These are phyloP conservation scores for Leptomonas seymouri DNA, from an alignment of 208 protist species.

Conservation along the genomic window DNA sequence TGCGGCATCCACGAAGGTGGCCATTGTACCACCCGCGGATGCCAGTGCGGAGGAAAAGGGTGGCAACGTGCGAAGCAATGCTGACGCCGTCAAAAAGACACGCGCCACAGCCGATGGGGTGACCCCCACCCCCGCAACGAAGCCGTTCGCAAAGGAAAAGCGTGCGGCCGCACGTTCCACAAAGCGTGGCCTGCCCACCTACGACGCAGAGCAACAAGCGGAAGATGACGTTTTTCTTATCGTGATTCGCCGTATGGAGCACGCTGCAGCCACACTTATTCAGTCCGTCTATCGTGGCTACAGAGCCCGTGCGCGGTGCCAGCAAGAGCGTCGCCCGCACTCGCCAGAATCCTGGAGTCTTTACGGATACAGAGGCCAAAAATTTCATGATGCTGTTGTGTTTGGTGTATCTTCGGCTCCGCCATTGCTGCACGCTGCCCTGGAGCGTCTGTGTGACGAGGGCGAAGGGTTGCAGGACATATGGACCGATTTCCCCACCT, in stretches of 20 bases:
- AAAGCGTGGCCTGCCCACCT: constrained; percentile 19
- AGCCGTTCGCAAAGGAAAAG: constrained; percentile 7
- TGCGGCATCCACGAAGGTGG: not conserved
- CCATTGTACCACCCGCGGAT: not conserved
- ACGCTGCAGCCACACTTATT: constrained; percentile 61
- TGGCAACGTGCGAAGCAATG: too few relatives aligned
- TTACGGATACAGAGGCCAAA: not conserved
- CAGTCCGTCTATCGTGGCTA: constrained; percentile 67
- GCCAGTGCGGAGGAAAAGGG: not conserved
- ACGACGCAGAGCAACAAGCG: constrained; percentile 41
- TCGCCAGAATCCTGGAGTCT: not conserved
- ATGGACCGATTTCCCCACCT: constrained; percentile 30
- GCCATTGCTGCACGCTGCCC: constrained; percentile 11
- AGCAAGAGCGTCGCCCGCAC: constrained; percentile 27
- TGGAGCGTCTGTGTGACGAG: constrained; percentile 22
- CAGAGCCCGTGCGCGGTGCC: constrained; percentile 11
- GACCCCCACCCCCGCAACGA: not conserved
- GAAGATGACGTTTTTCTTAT: constrained; percentile 78
- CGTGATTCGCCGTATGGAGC: constrained; percentile 46
- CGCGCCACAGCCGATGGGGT: not conserved
- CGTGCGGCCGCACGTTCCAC: constrained; percentile 17
- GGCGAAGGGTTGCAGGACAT: constrained; percentile 6
- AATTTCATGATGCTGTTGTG: too few relatives aligned
- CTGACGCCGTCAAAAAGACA: not conserved
- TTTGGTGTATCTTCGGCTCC: not conserved